Conservation (phyloP, 352 stramenopile genomes). For the Globisporangium parvum region DNA sequence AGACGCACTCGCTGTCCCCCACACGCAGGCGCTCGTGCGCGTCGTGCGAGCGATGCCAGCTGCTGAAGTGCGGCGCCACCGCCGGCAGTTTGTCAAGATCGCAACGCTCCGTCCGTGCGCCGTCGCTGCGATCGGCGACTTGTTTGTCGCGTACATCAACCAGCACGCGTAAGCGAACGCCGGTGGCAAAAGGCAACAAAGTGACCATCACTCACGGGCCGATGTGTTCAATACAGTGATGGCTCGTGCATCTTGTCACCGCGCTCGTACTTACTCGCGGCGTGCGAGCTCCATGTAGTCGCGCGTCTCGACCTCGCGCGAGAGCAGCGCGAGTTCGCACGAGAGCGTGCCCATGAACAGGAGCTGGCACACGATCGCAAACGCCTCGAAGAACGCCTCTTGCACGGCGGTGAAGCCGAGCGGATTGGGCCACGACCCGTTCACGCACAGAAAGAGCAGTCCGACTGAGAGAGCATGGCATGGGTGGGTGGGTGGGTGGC, state of each 20-base stretch:
- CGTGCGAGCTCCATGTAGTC: slow-evolving; percentile 61
- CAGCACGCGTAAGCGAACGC: slow-evolving; percentile 36
- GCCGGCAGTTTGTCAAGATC: slow-evolving; percentile 81
- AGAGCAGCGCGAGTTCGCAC: slow-evolving; percentile 60
- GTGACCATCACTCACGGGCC: not conserved
- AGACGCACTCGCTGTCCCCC: slow-evolving; percentile 38
- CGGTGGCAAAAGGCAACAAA: not conserved
- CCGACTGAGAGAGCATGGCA: slow-evolving; percentile 36
- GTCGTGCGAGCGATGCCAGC: slow-evolving; percentile 48
- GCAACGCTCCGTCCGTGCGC: slow-evolving; percentile 51
- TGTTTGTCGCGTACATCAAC: slow-evolving; percentile 77
- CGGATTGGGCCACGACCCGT: slow-evolving; percentile 72
- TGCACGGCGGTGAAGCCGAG: slow-evolving; percentile 74
- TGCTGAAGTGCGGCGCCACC: slow-evolving; percentile 58
- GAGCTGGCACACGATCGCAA: slow-evolving; percentile 83
- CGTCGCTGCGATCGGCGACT: slow-evolving; percentile 42
- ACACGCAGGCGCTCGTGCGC: slow-evolving; percentile 21
- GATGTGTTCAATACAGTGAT: not conserved
- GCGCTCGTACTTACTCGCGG: slow-evolving; percentile 45
- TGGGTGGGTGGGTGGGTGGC: not conserved
- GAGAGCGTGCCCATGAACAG: slow-evolving; percentile 84
- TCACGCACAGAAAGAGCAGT: slow-evolving; percentile 76
- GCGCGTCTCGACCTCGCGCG: slow-evolving; percentile 47
- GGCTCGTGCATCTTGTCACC: too few species aligned
- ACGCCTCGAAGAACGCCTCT: slow-evolving; percentile 78